Conservation (phyloP, 192 early-diverging fungal species). For the Podila epicladia region DNA sequence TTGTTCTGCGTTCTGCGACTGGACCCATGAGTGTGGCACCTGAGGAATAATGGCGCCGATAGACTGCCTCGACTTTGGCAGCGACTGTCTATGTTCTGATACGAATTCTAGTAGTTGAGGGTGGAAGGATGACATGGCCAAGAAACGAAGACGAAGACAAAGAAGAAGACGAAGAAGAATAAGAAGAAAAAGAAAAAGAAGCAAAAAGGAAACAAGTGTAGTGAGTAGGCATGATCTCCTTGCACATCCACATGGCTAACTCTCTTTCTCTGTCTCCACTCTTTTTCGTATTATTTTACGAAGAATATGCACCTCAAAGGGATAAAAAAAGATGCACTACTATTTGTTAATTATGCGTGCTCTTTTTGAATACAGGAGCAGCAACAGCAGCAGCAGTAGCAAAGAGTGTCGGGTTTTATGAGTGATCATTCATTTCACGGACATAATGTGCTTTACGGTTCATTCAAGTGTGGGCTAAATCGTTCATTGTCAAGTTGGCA, state of each 20-base stretch:
- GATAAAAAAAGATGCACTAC: neutral
- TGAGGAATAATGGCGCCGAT: constrained; percentile 15
- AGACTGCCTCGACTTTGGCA: constrained; percentile 28
- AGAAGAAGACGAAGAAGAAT: neutral
- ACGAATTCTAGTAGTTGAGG: constrained; percentile 18
- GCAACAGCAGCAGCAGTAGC: neutral
- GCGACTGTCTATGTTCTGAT: constrained; percentile 11
- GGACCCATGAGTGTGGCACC: constrained; percentile 22
- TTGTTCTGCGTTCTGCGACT: constrained; percentile 11
- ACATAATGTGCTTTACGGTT: neutral
- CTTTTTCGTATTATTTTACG: neutral
- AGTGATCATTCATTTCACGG: neutral
- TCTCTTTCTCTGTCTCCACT: neutral
- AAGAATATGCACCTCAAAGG: too few species aligned
- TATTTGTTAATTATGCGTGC: neutral
- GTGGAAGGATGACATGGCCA: neutral
- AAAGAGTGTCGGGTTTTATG: neutral
- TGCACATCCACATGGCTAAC: too few species aligned
- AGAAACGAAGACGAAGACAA: neutral
- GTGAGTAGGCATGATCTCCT: too few species aligned
- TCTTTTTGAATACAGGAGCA: neutral
- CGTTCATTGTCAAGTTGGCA: too few species aligned
- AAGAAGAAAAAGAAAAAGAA: neutral
- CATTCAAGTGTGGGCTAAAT: neutral
- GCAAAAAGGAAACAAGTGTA: neutral